These are phyloP conservation scores for Pleoardoris graminearum DNA, from an alignment of 2,329 filamentous ascomycete genomes.

Conservation along the genomic window DNA sequence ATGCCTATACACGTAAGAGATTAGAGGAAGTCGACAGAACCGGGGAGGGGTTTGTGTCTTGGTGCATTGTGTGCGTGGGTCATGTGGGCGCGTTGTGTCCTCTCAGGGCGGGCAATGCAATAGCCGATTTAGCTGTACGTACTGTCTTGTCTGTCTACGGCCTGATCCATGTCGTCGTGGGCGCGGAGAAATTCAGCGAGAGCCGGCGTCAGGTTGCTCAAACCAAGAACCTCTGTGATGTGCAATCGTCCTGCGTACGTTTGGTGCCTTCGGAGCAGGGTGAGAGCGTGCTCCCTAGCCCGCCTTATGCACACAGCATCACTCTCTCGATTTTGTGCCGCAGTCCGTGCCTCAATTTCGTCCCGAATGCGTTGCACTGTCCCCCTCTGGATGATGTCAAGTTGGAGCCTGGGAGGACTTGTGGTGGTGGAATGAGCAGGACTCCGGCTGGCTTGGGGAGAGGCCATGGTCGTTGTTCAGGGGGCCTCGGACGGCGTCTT, in stretches of 20 bases:
- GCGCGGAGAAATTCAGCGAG: background rate
- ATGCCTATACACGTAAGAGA: background rate
- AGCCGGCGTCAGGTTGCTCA: background rate
- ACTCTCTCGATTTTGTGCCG: background rate
- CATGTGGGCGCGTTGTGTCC: too few species aligned
- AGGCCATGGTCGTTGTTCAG: background rate
- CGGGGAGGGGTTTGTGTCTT: too few species aligned
- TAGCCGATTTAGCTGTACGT: background rate
- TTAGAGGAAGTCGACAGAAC: too few species aligned
- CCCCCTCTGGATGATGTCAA: background rate
- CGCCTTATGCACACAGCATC: conserved; percentile 1
- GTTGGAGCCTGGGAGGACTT: background rate
- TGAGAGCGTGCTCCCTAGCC: background rate
- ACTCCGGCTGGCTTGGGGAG: background rate
- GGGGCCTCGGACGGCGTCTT: background rate
- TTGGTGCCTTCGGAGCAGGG: background rate
- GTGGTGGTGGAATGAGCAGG: background rate
- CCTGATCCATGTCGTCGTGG: conserved; percentile 4
- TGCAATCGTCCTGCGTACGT: background rate
- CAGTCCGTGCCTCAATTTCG: background rate
- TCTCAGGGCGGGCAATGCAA: too few species aligned
- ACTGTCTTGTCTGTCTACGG: background rate
- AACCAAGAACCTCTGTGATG: background rate
- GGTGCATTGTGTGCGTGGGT: too few species aligned
- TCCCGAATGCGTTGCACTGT: background rate